Evolutionary conservation across 345 rosid genomes (phyloP), one percentile per base, ranked within the genome.

Genomic region (Salix udensis): DNA sequence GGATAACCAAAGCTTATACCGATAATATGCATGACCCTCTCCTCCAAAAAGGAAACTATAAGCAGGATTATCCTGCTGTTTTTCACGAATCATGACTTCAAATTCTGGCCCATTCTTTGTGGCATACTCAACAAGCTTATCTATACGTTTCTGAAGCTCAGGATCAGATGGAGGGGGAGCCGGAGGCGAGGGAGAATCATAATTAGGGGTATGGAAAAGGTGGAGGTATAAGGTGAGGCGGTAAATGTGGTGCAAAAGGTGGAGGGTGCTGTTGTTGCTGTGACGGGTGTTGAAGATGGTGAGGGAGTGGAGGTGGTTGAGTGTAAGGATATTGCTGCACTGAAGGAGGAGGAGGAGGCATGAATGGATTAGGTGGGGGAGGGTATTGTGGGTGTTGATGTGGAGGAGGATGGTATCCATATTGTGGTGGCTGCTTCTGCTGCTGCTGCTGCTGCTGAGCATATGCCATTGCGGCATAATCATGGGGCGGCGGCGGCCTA

Each of bases 71-170:
- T 93, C 97, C 82, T 92, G 88, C 84, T 96, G 98, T 77, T 94
- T 96, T 76, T 91, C 95, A 5, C 98, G 92, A 81, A 96, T 91
- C 98, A 93, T 91, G 79, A 89, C 91, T 85, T 96, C 99, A 79
- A 96, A 96, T 84, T 96, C 98, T 0, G 97, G 98, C 65, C 99
- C 99, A 65, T 93, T 96, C 87, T 93, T 96, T 21, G 87, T 83
- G 11, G 92, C 78, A 82, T 96, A 96, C 89, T 96, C 97, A 72
- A 91, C 94, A 79, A 93, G 97, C 78, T 96, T 96, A 74, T 96
- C 98, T n/a, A 96, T 96, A 44, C 97, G 89, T 78, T 96, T 94
- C 71, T 92, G 99, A 67, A 93, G 93, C 84, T 96, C 99, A 7
- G 97, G 97, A 70, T 96, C 99, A 67, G 96, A 81, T 12, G 99